A percentile compares a stretch with the other conserved stretches of the same genome.
Conservation (phyloP, 192 early-diverging fungal species). For the Thoreauomyces humboldtii region DNA sequence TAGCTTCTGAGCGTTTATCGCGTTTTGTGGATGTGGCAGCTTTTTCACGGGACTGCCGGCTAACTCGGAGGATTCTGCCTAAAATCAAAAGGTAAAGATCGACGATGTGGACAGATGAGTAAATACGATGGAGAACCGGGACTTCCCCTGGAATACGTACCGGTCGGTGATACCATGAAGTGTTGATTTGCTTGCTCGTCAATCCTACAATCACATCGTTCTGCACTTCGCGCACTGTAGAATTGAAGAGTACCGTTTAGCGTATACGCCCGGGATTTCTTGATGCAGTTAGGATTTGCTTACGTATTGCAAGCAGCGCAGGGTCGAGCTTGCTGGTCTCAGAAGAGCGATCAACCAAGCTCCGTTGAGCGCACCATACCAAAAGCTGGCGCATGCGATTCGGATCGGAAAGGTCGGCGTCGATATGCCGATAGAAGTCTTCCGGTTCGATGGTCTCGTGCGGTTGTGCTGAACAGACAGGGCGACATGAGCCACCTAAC, state of each 20-base stretch:
- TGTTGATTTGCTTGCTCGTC: slow-evolving; percentile 34
- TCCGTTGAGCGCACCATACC: slow-evolving; percentile 60
- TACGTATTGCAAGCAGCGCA: no score
- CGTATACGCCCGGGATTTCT: no score
- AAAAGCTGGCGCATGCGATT: slow-evolving; percentile 66
- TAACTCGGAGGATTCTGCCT: slow-evolving; percentile 7
- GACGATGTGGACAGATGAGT: not conserved
- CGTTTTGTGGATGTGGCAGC: slow-evolving; percentile 45
- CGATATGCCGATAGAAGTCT: slow-evolving; percentile 68
- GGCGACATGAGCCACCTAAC: not conserved
- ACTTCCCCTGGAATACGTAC: slow-evolving; percentile 16
- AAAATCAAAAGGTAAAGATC: not conserved
- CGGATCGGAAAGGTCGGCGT: slow-evolving; percentile 64
- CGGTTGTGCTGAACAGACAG: slow-evolving; percentile 44
- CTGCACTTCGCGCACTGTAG: slow-evolving; percentile 36
- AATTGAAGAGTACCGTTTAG: no score
- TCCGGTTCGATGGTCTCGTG: slow-evolving; percentile 53
- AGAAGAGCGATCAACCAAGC: no score
- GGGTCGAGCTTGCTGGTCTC: no score
- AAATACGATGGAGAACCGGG: not conserved
- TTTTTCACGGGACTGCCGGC: slow-evolving; percentile 13
- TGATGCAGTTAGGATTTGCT: no score
- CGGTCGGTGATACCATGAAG: slow-evolving; percentile 53
- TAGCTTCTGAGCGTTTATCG: slow-evolving; percentile 22
- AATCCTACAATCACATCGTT: slow-evolving; percentile 41